Evolutionary conservation across 768 basidiomycete species (phyloP).

Genomic region (Lactarius tabidus): DNA sequence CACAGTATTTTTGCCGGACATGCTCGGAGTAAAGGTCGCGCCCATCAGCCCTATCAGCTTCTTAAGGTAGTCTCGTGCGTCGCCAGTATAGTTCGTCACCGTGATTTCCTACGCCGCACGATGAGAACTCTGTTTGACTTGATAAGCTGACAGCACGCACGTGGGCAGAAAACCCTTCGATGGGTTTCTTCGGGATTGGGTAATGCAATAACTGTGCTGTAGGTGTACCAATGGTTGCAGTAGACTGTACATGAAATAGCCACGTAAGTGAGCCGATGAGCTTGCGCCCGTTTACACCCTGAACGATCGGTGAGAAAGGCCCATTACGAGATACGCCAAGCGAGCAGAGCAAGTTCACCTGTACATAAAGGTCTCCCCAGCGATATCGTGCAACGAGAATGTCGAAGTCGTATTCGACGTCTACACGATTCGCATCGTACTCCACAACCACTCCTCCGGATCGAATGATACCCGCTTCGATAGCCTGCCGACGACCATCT

Average conservation of each 20-base stretch:
- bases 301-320: constrained; percentile 6
- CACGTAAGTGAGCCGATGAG: constrained; percentile 78
- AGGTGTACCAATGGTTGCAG: constrained; percentile 56
- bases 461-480: constrained; percentile 55
- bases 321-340: no score
- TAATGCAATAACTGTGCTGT: constrained; percentile 80
- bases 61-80: constrained; percentile 83
- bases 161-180: constrained; percentile 56
- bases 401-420: constrained; percentile 52
- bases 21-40: constrained; percentile 74
- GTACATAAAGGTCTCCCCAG: constrained; percentile 63
- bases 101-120: constrained; percentile 57
- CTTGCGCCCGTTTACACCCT: constrained; percentile 59
- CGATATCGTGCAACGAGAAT: constrained; percentile 69
- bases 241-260: constrained; percentile 74
- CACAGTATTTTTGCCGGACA: constrained; percentile 72
- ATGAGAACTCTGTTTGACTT: background rate
- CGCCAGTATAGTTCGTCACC: constrained; percentile 85
- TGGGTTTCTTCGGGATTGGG: constrained; percentile 60
- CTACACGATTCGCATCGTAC: constrained; percentile 36
- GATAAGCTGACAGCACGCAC: constrained; percentile 41
- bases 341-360: constrained; percentile 37
- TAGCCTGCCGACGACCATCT: constrained; percentile 44
- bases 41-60: constrained; percentile 74
- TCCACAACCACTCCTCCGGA: constrained; percentile 54